Evolutionary conservation across 169 alveolate species (phyloP).

Genomic region (Perkinsus olseni): DNA sequence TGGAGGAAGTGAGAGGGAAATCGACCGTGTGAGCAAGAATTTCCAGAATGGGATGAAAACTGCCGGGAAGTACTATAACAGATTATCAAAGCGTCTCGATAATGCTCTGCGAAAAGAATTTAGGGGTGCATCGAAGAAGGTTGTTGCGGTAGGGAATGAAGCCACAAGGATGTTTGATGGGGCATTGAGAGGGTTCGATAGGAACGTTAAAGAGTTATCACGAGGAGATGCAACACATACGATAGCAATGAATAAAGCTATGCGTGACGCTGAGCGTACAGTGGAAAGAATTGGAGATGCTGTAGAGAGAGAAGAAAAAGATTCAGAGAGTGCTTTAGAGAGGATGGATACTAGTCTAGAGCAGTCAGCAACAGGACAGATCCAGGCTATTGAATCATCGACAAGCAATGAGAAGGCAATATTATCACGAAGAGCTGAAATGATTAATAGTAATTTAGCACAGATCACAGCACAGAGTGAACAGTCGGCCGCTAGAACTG

Average conservation of each 20-base stretch:
- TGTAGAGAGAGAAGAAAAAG: not conserved
- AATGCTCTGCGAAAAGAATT: too few relatives aligned
- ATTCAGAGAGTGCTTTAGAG: not conserved
- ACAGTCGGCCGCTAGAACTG: not conserved
- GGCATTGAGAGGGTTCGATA: not conserved
- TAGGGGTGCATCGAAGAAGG: not conserved
- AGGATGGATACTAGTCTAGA: not conserved
- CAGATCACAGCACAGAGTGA: not conserved
- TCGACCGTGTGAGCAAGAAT: not conserved
- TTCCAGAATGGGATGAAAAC: not conserved
- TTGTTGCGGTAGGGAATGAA: not conserved
- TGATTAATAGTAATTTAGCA: not conserved
- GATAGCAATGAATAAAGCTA: not conserved
- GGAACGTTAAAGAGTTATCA: not conserved
- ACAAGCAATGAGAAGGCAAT: not conserved
- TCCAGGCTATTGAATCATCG: not conserved
- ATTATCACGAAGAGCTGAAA: not conserved
- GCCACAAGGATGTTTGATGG: not conserved
- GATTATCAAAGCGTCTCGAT: not conserved
- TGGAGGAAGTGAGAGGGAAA: not conserved
- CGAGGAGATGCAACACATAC: not conserved
- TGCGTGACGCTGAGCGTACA: not conserved
- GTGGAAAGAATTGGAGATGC: not conserved
- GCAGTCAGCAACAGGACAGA: not conserved
- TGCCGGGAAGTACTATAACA: not conserved